Conservation (phyloP, 2,329 filamentous ascomycete genomes). For the Colletotrichum sp. region DNA sequence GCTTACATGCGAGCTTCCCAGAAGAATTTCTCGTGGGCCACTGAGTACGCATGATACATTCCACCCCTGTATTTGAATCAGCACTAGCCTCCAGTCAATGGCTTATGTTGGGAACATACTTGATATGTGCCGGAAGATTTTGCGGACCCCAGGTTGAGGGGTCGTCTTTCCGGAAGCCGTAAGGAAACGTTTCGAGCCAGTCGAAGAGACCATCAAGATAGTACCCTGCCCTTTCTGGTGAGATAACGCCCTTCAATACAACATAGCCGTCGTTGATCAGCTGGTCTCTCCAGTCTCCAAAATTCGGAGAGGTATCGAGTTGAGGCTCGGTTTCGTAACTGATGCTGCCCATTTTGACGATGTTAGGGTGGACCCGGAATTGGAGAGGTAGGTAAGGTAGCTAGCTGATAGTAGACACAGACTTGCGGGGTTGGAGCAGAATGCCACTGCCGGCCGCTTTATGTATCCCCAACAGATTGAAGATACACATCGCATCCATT, state of each 20-base stretch:
- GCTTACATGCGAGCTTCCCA: neutral
- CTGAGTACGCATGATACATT: neutral
- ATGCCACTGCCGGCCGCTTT: neutral
- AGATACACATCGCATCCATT: neutral
- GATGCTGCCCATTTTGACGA: neutral
- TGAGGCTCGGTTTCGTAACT: neutral
- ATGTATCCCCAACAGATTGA: neutral
- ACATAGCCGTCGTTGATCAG: neutral
- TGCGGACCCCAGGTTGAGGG: neutral
- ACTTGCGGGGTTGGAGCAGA: neutral
- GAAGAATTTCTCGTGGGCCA: neutral
- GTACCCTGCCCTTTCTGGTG: neutral
- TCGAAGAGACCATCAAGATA: neutral
- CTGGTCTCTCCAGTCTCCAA: neutral
- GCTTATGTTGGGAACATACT: neutral
- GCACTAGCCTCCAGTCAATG: neutral
- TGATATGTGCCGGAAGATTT: neutral
- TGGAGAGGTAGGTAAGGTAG: neutral
- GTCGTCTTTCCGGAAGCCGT: neutral
- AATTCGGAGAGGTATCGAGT: neutral
- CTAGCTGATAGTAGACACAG: neutral
- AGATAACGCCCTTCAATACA: neutral
- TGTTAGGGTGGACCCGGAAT: neutral
- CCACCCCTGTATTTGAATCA: neutral
- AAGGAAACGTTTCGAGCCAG: neutral